Evolutionary conservation across 495 filamentous ascomycete genomes (phyloP).

Genomic region (Tuber magnatum): DNA sequence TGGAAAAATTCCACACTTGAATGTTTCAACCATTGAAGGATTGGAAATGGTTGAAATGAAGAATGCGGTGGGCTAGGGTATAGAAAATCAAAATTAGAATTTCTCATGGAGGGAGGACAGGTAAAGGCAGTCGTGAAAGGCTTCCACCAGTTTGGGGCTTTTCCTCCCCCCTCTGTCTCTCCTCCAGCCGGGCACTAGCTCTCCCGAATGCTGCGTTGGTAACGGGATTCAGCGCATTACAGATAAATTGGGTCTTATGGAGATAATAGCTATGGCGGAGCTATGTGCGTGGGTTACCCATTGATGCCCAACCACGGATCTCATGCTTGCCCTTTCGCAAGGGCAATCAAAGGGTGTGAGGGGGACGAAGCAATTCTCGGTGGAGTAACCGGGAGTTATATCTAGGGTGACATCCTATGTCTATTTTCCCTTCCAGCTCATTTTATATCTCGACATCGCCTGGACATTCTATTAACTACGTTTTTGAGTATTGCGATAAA

Average conservation of each 20-base stretch:
- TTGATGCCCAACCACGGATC: not conserved
- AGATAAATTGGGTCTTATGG: not conserved
- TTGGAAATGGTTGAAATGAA: not conserved
- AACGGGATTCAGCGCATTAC: not conserved
- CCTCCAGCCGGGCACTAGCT: not conserved
- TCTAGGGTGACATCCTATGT: not conserved
- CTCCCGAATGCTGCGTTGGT: not conserved
- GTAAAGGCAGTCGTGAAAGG: not conserved
- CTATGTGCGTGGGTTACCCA: not conserved
- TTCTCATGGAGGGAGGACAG: not conserved
- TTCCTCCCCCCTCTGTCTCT: not conserved
- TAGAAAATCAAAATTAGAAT: not conserved
- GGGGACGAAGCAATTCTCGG: not conserved
- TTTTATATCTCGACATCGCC: not conserved
- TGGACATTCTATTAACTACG: not conserved
- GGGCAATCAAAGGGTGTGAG: not conserved
- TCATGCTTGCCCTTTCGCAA: not conserved
- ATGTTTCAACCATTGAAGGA: not conserved
- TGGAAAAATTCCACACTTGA: slow-evolving; percentile 1
- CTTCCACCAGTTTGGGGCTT: not conserved
- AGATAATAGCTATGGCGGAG: not conserved
- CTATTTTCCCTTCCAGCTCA: not conserved
- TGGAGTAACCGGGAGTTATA: not conserved
- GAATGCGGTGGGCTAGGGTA: not conserved
- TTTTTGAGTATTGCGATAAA: not conserved